phyloP scores from a whole-genome alignment of 495 filamentous ascomycete species.

The Hyaloscypha finlandica region DNA sequence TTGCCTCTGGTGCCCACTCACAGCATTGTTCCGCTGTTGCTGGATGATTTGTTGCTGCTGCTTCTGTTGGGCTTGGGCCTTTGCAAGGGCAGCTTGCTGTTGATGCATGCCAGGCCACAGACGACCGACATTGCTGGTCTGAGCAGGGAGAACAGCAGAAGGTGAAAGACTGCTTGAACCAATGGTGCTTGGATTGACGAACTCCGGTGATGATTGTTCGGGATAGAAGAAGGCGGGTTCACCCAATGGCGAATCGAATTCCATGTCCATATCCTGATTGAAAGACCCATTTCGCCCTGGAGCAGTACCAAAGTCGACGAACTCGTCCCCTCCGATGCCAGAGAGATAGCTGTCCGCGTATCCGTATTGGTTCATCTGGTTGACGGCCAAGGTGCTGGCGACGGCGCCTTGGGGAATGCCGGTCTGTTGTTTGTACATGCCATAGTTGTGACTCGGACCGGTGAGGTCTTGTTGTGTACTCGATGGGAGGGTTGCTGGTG shows the following conservation, averaged over 20 bases:
- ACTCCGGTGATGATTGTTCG: slow-evolving; percentile 42
- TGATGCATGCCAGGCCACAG: slow-evolving; percentile 91
- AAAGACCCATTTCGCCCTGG: slow-evolving; percentile 44
- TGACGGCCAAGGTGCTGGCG: slow-evolving; percentile 67
- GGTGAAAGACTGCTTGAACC: slow-evolving; percentile 45
- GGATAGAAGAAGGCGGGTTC: slow-evolving; percentile 50
- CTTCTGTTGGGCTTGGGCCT: slow-evolving; percentile 66
- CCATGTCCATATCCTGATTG: slow-evolving; percentile 62
- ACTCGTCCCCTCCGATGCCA: slow-evolving; percentile 47
- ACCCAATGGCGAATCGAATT: slow-evolving; percentile 56
- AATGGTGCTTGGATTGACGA: slow-evolving; percentile 72
- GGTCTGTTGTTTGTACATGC: slow-evolving; percentile 88
- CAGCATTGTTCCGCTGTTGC: slow-evolving; percentile 56
- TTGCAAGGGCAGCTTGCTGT: slow-evolving; percentile 80
- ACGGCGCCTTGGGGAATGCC: slow-evolving; percentile 80
- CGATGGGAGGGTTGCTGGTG: slow-evolving; percentile 41
- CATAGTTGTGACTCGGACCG: slow-evolving; percentile 90
- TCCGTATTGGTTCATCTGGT: slow-evolving; percentile 56
- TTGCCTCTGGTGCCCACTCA: slow-evolving; percentile 40
- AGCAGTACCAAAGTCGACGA: slow-evolving; percentile 61
- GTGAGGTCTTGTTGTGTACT: slow-evolving; percentile 58
- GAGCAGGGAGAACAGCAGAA: slow-evolving; percentile 39
- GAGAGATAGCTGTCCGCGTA: slow-evolving; percentile 55
- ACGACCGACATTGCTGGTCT: slow-evolving; percentile 61
- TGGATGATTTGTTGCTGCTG: slow-evolving; percentile 64